These are phyloP conservation scores for Trametes cingulata DNA, from an alignment of 768 basidiomycete genomes.

Conservation along the genomic window DNA sequence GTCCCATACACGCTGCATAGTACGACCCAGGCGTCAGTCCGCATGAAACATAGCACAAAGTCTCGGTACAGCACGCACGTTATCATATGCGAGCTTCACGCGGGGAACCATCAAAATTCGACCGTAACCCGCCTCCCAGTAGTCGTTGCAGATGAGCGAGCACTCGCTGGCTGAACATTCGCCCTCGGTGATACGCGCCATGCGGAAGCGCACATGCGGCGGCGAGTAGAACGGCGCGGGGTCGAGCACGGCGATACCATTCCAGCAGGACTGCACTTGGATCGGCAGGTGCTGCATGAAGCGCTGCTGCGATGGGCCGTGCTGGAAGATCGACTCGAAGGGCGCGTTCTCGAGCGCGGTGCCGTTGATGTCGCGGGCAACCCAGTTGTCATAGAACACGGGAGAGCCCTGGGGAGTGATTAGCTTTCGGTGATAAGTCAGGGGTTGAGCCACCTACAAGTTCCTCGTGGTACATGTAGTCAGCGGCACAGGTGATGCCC, in stretches of 20 bases:
- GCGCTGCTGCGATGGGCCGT: constrained; percentile 68
- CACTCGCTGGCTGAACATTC: constrained; percentile 98
- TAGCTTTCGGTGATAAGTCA: background rate
- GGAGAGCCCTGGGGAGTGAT: constrained; percentile 57
- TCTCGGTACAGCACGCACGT: constrained; percentile 45
- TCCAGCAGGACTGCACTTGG: constrained; percentile 99
- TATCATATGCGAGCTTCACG: constrained; percentile 95
- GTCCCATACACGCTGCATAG: constrained; percentile 80
- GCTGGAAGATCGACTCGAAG: constrained; percentile 92
- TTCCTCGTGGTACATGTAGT: constrained; percentile 99
- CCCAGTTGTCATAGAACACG: constrained; percentile 99
- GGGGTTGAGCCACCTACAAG: constrained; percentile 52
- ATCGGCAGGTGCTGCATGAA: constrained; percentile 93
- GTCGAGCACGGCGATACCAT: constrained; percentile 93
- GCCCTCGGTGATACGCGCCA: constrained; percentile 84
- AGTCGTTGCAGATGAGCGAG: constrained; percentile 96
- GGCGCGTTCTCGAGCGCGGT: constrained; percentile 98
- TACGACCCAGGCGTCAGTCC: background rate
- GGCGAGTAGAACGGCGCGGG: constrained; percentile 93
- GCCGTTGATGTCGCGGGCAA: constrained; percentile 97
- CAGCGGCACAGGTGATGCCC: constrained; percentile 96
- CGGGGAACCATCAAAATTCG: constrained; percentile 97
- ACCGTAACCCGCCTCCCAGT: constrained; percentile 95
- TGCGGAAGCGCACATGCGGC: constrained; percentile 91
- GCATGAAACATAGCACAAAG: background rate